Conservation (phyloP, 1,284 basidiomycete genomes). For the Nidula niveotomentosa region DNA sequence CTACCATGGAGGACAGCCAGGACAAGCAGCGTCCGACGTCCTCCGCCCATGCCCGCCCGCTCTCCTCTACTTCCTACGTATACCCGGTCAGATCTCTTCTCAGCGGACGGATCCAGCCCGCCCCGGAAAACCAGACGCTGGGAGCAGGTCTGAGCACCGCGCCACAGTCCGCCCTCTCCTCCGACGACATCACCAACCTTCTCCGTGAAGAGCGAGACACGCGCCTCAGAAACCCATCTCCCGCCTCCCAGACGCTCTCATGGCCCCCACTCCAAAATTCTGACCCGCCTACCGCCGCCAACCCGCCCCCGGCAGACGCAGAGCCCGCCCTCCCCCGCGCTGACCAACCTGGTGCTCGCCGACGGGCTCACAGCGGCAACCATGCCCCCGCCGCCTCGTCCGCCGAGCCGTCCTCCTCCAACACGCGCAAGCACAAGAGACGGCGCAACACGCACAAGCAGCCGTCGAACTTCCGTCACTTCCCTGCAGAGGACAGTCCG, state of each 20-base stretch:
- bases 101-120: conserved; percentile 30
- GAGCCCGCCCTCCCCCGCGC: neutral
- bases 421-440: neutral
- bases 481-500: conserved; percentile 22
- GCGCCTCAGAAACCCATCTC: neutral
- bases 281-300: no score
- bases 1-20: neutral
- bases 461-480: conserved; percentile 28
- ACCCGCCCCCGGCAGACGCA: neutral
- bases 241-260: no score
- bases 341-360: neutral
- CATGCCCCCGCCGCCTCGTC: neutral
- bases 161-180: conserved; percentile 12
- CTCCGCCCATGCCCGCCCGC: neutral
- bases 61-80: conserved; percentile 27
- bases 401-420: neutral
- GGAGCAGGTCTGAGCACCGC: conserved; percentile 9
- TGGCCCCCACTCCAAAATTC: no score
- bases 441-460: conserved; percentile 9
- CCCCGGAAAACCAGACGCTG: conserved; percentile 19
- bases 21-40: neutral
- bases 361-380: conserved; percentile 5
- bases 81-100: conserved; percentile 41
- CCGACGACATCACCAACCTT: conserved; percentile 11
- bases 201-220: neutral